phyloP scores from a whole-genome alignment of 73 alveolate species.

The Paramecium primaurelia region DNA sequence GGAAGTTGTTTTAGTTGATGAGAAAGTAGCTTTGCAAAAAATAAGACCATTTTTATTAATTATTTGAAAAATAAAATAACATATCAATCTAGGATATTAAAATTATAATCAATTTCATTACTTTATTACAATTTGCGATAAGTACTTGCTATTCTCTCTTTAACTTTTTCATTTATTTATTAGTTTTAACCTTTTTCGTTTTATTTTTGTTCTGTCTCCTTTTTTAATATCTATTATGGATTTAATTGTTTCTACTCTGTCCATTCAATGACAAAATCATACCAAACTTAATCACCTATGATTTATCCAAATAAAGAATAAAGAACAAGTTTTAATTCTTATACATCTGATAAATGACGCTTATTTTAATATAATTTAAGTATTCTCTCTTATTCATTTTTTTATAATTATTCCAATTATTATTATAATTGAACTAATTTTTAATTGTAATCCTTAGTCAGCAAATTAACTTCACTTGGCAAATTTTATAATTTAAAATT shows the following conservation, averaged over 20 bases:
- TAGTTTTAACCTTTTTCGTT: neutral
- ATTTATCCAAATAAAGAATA: conserved; percentile 25
- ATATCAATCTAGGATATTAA: conserved; percentile 2
- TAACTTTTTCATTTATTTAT: neutral
- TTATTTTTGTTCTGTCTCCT: neutral
- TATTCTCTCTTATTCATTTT: neutral
- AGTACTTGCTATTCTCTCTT: neutral
- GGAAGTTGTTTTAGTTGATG: conserved; percentile 62
- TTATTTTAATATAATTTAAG: conserved; percentile 13
- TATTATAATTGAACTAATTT: neutral
- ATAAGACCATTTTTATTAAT: conserved; percentile 62
- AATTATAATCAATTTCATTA: neutral
- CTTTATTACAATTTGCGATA: neutral
- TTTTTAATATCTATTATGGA: conserved; percentile 21
- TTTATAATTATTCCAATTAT: neutral
- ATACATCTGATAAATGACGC: conserved; percentile 33
- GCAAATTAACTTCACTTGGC: neutral
- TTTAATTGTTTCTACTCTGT: neutral
- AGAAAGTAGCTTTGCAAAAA: conserved; percentile 52
- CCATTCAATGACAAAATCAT: conserved; percentile 31
- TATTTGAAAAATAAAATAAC: conserved; percentile 38
- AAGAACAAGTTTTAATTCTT: conserved; percentile 35
- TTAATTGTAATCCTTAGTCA: conserved; percentile 7
- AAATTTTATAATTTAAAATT: neutral
- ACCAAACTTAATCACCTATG: conserved; percentile 15